Percentiles rank a stretch among this genome's conserved stretches.
Conservation (phyloP, 2,329 filamentous ascomycete species). For the Sordariomycetes sp. region DNA sequence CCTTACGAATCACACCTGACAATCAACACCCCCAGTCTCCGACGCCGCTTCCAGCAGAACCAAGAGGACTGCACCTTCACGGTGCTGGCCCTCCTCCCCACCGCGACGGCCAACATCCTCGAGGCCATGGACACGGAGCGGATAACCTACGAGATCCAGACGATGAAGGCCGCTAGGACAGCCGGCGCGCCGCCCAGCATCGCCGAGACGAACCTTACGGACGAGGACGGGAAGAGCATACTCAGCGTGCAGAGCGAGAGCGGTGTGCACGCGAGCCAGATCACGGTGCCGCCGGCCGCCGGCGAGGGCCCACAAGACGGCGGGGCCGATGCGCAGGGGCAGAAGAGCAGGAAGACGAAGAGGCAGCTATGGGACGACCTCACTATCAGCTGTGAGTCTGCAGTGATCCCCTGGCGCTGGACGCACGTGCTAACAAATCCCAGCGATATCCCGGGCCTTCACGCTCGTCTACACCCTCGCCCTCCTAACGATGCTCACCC, state of each 20-base stretch:
- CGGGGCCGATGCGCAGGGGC: conserved; percentile 23
- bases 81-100: conserved; percentile 87
- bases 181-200: conserved; percentile 45
- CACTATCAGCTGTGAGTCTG: conserved; percentile 80
- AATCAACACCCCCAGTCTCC: conserved; percentile 46
- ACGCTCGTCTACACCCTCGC: conserved; percentile 86
- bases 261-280: conserved; percentile 72
- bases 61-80: conserved; percentile 98
- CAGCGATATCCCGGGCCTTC: conserved; percentile 81
- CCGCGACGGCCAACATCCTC: conserved; percentile 79
- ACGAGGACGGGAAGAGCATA: conserved; percentile 73
- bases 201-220: conserved; percentile 59
- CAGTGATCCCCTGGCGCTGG: too few species aligned
- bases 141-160: conserved; percentile 85
- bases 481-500: conserved; percentile 80
- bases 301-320: conserved; percentile 21
- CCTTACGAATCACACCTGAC: not conserved
- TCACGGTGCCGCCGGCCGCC: conserved; percentile 31
- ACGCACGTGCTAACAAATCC: not conserved
- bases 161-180: conserved; percentile 56
- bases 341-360: conserved; percentile 60
- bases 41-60: conserved; percentile 94
- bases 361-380: conserved; percentile 94
- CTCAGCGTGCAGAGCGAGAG: conserved; percentile 67
- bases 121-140: conserved; percentile 81